Evolutionary conservation across 1,139 yeast genomes (phyloP).

Genomic region (Maudiozyma humilis): DNA sequence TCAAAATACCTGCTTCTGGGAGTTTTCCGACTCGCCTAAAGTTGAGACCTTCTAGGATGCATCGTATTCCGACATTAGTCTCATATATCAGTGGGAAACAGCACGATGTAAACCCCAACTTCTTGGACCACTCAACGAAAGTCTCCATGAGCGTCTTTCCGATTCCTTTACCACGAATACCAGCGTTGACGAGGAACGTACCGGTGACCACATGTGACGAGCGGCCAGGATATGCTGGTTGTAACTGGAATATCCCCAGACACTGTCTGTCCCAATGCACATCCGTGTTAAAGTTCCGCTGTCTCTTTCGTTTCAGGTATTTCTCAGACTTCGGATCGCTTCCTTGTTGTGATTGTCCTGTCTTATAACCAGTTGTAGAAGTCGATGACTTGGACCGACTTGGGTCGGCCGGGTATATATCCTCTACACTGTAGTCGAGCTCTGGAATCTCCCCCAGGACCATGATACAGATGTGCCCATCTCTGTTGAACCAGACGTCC

Average conservation of each 20-base stretch:
- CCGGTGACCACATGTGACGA: slow-evolving; percentile 92
- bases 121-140: slow-evolving; percentile 83
- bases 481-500: slow-evolving; percentile 69
- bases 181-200: slow-evolving; percentile 81
- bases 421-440: slow-evolving; percentile 41
- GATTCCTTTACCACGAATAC: slow-evolving; percentile 86
- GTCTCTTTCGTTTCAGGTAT: slow-evolving; percentile 23
- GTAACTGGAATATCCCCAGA: slow-evolving; percentile 72
- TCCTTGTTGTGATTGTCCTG: slow-evolving; percentile 17
- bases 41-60: slow-evolving; percentile 70
- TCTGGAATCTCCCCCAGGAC: slow-evolving; percentile 64
- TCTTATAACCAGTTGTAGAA: slow-evolving; percentile 1
- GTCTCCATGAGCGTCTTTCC: slow-evolving; percentile 81
- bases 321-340: slow-evolving; percentile 25
- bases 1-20: slow-evolving; percentile 77
- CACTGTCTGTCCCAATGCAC: slow-evolving; percentile 88
- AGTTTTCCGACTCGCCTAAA: slow-evolving; percentile 73
- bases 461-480: slow-evolving; percentile 76
- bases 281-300: slow-evolving; percentile 24
- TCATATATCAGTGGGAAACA: slow-evolving; percentile 84
- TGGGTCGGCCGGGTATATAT: slow-evolving; percentile 11
- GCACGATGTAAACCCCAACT: slow-evolving; percentile 75
- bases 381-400: background rate
- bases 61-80: slow-evolving; percentile 72
- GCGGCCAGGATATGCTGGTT: slow-evolving; percentile 88